These are phyloP conservation scores for Diplodia sapinea DNA, from an alignment of 2,329 filamentous ascomycete species.

Conservation along the genomic window DNA sequence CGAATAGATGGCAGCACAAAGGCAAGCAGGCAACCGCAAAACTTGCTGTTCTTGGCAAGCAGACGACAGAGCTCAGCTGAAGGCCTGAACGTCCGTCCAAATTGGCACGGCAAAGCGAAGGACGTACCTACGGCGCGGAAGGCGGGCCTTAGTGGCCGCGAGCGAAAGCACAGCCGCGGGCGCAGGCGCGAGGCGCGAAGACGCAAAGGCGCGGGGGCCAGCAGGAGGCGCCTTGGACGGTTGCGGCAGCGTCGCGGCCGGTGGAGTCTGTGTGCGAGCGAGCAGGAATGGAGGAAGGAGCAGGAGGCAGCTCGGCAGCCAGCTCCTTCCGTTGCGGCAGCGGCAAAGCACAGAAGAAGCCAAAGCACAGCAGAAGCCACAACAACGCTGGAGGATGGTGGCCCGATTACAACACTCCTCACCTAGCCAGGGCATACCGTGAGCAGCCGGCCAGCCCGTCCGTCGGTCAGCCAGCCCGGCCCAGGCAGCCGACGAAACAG, in stretches of 20 bases:
- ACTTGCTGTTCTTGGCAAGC: too few species aligned
- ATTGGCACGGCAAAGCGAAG: too few species aligned
- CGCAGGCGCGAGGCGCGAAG: not conserved
- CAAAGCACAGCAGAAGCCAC: not conserved
- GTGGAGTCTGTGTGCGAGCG: not conserved
- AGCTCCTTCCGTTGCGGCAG: constrained; percentile 1
- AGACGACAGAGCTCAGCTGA: too few species aligned
- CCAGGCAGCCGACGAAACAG: not conserved
- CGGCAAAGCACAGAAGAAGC: not conserved
- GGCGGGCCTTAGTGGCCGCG: constrained; percentile 1
- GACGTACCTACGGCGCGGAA: not conserved
- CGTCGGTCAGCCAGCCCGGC: not conserved
- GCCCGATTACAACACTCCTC: not conserved
- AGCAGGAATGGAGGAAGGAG: not conserved
- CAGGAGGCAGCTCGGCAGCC: not conserved
- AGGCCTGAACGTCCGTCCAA: too few species aligned
- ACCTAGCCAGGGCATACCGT: too few species aligned
- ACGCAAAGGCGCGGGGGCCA: constrained; percentile 6
- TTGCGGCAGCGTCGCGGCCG: constrained; percentile 15
- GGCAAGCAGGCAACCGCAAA: not conserved
- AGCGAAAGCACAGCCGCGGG: not conserved
- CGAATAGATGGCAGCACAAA: not conserved
- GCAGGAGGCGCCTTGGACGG: constrained; percentile 3
- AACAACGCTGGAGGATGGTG: not conserved
- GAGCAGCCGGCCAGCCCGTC: not conserved